phyloP scores from a whole-genome alignment of 306 rosid species.

The Dicorynia guianensis region DNA sequence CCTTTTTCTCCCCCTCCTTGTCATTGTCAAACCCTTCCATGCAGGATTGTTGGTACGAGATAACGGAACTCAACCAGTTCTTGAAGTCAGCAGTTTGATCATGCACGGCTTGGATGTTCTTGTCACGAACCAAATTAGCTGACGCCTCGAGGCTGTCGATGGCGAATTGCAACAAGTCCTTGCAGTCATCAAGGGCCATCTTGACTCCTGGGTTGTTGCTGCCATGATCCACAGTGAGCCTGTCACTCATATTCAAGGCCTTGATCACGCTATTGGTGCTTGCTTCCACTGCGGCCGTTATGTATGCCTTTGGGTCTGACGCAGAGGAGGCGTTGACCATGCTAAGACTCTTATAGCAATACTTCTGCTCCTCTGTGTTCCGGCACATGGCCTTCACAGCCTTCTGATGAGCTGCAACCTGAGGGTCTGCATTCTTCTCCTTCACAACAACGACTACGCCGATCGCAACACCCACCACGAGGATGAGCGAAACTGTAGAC shows the following conservation, averaged over 20 bases:
- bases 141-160: slow-evolving; percentile 47
- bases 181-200: slow-evolving; percentile 70
- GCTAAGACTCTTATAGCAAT: slow-evolving; percentile 55
- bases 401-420: slow-evolving; percentile 32
- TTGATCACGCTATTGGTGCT: slow-evolving; percentile 47
- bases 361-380: slow-evolving; percentile 45
- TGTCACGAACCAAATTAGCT: slow-evolving; percentile 34
- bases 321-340: background rate
- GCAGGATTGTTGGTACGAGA: slow-evolving; percentile 61
- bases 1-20: slow-evolving; percentile 34
- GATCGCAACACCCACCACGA: slow-evolving; percentile 68
- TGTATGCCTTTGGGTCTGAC: slow-evolving; percentile 51
- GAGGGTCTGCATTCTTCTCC: background rate
- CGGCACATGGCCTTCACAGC: slow-evolving; percentile 48
- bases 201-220: slow-evolving; percentile 28
- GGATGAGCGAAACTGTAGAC: slow-evolving; percentile 60
- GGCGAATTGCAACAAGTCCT: slow-evolving; percentile 57
- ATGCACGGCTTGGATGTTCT: slow-evolving; percentile 34
- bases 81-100: slow-evolving; percentile 49
- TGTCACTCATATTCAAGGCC: slow-evolving; percentile 60
- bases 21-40: slow-evolving; percentile 47
- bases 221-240: slow-evolving; percentile 38
- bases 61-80: slow-evolving; percentile 70
- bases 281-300: slow-evolving; percentile 51
- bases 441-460: slow-evolving; percentile 53